Conservation (phyloP, 768 basidiomycete species). For the Pisolithus marmoratus region DNA sequence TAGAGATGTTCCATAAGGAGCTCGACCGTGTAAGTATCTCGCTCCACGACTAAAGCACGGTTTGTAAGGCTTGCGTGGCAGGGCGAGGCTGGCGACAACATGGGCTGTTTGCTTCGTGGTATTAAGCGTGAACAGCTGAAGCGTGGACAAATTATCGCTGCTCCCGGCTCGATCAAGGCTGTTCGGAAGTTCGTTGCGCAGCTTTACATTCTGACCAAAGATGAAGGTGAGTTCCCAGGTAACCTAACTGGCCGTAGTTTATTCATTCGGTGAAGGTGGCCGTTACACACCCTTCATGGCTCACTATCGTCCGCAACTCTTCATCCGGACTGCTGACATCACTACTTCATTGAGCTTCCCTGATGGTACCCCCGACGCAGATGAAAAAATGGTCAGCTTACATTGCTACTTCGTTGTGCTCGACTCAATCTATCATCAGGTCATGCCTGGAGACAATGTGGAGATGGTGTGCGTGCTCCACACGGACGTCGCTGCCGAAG, state of each 20-base stretch:
- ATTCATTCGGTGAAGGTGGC: slow-evolving; percentile 39
- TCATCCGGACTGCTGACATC: slow-evolving; percentile 92
- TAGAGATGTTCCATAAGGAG: slow-evolving; percentile 99
- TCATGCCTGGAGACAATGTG: slow-evolving; percentile 98
- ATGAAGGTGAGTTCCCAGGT: slow-evolving; percentile 32
- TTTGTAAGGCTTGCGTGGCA: slow-evolving; percentile 20
- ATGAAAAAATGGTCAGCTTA: slow-evolving; percentile 75
- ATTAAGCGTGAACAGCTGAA: slow-evolving; percentile 94
- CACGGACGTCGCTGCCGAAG: slow-evolving; percentile 84
- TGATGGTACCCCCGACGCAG: slow-evolving; percentile 70
- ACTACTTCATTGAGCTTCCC: slow-evolving; percentile 85
- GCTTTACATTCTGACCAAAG: slow-evolving; percentile 55
- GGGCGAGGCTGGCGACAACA: slow-evolving; percentile 99
- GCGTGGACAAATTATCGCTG: slow-evolving; percentile 87
- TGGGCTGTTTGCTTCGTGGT: slow-evolving; percentile 95
- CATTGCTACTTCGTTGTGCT: background rate
- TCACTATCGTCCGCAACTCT: slow-evolving; percentile 93
- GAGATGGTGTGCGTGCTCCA: slow-evolving; percentile 83
- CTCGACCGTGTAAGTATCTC: slow-evolving; percentile 70
- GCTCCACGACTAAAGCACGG: background rate
- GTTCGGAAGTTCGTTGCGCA: slow-evolving; percentile 93
- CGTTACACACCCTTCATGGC: slow-evolving; percentile 89
- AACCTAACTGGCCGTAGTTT: slow-evolving; percentile 46
- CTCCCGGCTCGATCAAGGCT: slow-evolving; percentile 89
- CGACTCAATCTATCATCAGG: slow-evolving; percentile 33